phyloP scores from a whole-genome alignment of 2,329 filamentous ascomycete genomes.

The Paecilomyces formosus region DNA sequence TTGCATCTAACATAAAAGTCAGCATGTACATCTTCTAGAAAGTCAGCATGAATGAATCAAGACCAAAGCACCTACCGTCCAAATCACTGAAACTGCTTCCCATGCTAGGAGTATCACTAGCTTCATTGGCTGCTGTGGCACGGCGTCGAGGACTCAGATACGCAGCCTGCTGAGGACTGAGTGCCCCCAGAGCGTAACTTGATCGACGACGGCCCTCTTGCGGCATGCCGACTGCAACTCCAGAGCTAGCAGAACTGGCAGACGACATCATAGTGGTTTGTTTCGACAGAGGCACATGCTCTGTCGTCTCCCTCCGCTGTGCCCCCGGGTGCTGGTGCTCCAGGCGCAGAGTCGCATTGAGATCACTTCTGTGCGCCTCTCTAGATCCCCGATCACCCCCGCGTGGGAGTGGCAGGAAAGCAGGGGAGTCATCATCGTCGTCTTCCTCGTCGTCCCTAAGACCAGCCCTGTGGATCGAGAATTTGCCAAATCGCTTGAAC shows the following conservation, averaged over 20 bases:
- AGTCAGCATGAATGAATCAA: too few relatives aligned
- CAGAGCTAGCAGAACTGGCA: constrained; percentile 32
- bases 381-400: constrained; percentile 10
- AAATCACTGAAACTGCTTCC: constrained; percentile 60
- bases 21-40: not conserved
- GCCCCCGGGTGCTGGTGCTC: constrained; percentile 20
- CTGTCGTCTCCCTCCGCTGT: constrained; percentile 19
- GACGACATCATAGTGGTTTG: constrained; percentile 20
- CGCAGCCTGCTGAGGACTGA: constrained; percentile 41
- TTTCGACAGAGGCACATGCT: constrained; percentile 14
- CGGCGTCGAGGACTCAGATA: constrained; percentile 41
- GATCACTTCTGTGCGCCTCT: constrained; percentile 22
- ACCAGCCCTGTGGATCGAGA: constrained; percentile 27
- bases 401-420: constrained; percentile 36
- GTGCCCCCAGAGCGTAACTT: constrained; percentile 12
- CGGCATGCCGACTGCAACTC: constrained; percentile 17
- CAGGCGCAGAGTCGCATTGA: constrained; percentile 35
- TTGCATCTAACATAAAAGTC: constrained; percentile 41
- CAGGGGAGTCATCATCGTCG: constrained; percentile 35
- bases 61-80: constrained; percentile 41
- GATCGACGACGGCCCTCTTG: constrained; percentile 12
- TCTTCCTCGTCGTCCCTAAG: constrained; percentile 33
- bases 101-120: constrained; percentile 53
- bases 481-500: constrained; percentile 32
- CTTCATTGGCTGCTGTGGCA: constrained; percentile 28